These are phyloP conservation scores for Samsoniella hepiali DNA, from an alignment of 2,329 filamentous ascomycete genomes.

Conservation along the genomic window DNA sequence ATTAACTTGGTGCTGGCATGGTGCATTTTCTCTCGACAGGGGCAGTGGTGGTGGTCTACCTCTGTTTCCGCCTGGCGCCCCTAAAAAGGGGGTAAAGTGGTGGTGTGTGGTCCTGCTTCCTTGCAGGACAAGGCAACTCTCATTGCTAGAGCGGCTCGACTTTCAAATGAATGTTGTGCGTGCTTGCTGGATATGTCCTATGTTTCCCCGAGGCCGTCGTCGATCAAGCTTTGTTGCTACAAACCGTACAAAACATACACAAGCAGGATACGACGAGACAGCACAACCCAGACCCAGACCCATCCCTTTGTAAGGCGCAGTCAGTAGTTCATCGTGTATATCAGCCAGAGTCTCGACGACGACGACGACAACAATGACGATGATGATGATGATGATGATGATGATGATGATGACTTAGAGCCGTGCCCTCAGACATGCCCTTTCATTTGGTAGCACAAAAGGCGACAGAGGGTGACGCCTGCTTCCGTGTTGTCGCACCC, in stretches of 20 bases:
- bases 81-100: neutral
- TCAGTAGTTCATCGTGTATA: neutral
- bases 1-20: neutral
- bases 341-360: neutral
- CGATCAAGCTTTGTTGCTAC: neutral
- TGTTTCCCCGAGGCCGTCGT: neutral
- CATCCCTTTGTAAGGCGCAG: neutral
- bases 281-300: neutral
- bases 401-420: constrained; percentile 4
- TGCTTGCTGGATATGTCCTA: too few relatives aligned
- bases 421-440: neutral
- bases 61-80: neutral
- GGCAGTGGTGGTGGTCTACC: neutral
- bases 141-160: neutral
- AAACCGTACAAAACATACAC: neutral
- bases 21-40: neutral
- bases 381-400: neutral
- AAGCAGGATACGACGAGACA: neutral
- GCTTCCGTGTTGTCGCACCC: neutral
- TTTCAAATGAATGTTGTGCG: neutral
- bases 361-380: too few relatives aligned
- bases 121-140: neutral
- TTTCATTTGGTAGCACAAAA: neutral
- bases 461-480: neutral
- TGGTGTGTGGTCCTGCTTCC: neutral